phyloP scores from a whole-genome alignment of 208 protist genomes.

The Angomonas ambiguus region DNA sequence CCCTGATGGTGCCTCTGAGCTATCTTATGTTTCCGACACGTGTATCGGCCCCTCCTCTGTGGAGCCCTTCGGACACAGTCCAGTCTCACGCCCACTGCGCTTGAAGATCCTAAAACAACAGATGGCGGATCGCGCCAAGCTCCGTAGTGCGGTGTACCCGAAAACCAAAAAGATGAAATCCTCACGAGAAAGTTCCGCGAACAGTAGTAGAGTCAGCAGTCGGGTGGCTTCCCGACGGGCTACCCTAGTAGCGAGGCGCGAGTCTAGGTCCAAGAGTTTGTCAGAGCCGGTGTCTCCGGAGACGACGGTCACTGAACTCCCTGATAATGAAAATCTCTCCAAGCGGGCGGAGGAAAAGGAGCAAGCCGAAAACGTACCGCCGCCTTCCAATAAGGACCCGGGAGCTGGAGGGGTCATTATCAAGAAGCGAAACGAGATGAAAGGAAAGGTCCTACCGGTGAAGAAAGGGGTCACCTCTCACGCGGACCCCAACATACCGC shows the following conservation, averaged over 20 bases:
- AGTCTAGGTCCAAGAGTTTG: background rate
- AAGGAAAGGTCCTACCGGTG: background rate
- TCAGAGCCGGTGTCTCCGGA: background rate
- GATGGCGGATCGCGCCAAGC: background rate
- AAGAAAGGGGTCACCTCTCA: background rate
- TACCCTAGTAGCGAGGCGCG: background rate
- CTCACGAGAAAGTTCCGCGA: background rate
- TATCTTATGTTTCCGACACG: background rate
- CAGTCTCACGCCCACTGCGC: background rate
- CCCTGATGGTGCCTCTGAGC: background rate
- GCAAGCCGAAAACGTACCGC: background rate
- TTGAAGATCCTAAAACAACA: background rate
- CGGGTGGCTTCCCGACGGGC: background rate
- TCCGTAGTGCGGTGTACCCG: background rate
- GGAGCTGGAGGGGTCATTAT: too few relatives aligned
- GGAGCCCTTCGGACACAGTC: conserved; percentile 1
- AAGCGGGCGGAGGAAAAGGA: background rate
- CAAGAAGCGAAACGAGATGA: background rate
- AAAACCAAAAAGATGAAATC: background rate
- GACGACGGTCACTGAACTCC: background rate
- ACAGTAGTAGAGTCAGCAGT: background rate
- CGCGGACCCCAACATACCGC: background rate
- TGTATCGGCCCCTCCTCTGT: background rate
- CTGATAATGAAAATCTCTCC: background rate
- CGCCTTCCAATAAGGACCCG: background rate